Base-by-base conservation (phyloP, 805 yeast species). In the Priceomyces castillae region DNA sequence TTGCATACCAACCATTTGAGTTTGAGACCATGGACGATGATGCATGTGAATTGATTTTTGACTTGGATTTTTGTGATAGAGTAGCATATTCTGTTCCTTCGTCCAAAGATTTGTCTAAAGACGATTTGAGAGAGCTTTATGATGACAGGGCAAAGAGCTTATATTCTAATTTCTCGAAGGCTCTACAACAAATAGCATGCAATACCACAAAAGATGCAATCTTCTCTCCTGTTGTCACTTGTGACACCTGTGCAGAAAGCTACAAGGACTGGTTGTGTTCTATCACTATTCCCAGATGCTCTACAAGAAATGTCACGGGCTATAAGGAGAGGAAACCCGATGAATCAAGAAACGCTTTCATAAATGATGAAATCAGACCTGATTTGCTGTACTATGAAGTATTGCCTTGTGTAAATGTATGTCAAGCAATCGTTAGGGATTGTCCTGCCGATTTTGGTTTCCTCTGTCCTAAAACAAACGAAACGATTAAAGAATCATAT, bases 181-280 rank as follows among this genome's bases (percentile, higher is more conserved):
- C 95, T 0, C 62, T 92, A 47, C 86, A 86, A 46, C 86, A 85
- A 47, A 69, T 85, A 3, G 72, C 90, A 1, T 92, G 99, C 63
- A 85, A 86, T 49, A 73, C 84, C 1, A 80, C 77, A 25, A 62
- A 68, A 12, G 90, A 81, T 46, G 75, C 88, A 2, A 56, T 80
- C 4, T 92, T 76, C 61, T 87, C 97, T 1, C 88, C 95, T 7
- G 56, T 92, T 18, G 61, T 80, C 30, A 72, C 84, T 0, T 92
- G 99, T 57, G 73, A 69, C 11, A 81, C 87, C 55, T 92, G 99
- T 59, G 73, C 75, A 1, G 50, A 59, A 1, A 74, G 90, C 1
- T 92, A 92, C 61, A 81, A 79, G 53, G 74, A 82, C 53, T 92
- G 99, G 99, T 73, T 94, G 15, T 92, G 99, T 64, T 74, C 95